These are phyloP conservation scores for Adansonia digitata DNA, from an alignment of 345 rosid species.

Conservation along the genomic window DNA sequence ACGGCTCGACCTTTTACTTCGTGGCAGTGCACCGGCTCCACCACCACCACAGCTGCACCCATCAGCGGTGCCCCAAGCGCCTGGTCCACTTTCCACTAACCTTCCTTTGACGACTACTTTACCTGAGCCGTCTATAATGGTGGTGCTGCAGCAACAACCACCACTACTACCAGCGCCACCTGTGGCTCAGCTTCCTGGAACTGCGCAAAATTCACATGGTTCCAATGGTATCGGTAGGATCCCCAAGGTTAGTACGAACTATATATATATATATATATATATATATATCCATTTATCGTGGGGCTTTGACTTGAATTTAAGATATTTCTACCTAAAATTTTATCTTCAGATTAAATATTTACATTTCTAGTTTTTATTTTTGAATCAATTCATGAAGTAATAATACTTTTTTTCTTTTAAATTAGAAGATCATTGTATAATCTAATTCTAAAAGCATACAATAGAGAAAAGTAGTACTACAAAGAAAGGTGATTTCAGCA, in stretches of 20 bases:
- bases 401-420: too few species aligned
- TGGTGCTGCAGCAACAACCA: conserved; percentile 14
- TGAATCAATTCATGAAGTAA: neutral
- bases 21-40: conserved; percentile 33
- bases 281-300: too few species aligned
- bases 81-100: conserved; percentile 17
- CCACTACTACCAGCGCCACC: conserved; percentile 20
- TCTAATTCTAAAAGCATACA: too few species aligned
- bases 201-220: conserved; percentile 56
- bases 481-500: neutral
- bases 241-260: conserved; percentile 44
- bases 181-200: neutral
- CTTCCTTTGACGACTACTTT: conserved; percentile 47
- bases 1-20: conserved; percentile 76
- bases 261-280: too few species aligned
- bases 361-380: neutral
- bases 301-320: too few species aligned
- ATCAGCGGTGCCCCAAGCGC: neutral
- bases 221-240: conserved; percentile 60
- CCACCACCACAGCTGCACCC: conserved; percentile 18
- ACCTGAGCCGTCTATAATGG: conserved; percentile 32
- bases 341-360: too few species aligned
- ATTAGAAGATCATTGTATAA: too few species aligned
- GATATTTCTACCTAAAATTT: too few species aligned
- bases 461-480: too few species aligned